These are phyloP conservation scores for Vicia faba DNA, from an alignment of 306 rosid genomes.

Conservation along the genomic window DNA sequence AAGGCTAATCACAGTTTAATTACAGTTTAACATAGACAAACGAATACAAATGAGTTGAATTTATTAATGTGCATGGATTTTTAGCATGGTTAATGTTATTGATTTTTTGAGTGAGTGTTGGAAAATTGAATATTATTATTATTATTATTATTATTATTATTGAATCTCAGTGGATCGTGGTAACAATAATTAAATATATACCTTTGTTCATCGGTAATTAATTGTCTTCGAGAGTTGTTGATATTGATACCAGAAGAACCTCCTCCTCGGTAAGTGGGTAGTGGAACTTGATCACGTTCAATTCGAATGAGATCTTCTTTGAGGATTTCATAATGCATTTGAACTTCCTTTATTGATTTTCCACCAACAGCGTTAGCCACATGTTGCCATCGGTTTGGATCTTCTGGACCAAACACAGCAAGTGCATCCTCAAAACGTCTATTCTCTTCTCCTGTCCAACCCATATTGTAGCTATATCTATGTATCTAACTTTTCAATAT, in stretches of 20 bases:
- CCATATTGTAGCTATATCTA: conserved; percentile 12
- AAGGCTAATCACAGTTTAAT: too few species aligned
- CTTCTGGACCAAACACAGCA: conserved; percentile 76
- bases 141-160: too few species aligned
- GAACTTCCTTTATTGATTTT: conserved; percentile 71
- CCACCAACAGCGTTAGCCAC: conserved; percentile 91
- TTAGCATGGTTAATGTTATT: too few species aligned
- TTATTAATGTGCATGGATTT: too few species aligned
- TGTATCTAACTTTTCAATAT: neutral
- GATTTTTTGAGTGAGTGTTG: too few species aligned
- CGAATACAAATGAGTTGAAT: too few species aligned
- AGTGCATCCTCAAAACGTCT: conserved; percentile 84
- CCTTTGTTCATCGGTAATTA: conserved; percentile 55
- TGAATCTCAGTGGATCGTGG: too few species aligned
- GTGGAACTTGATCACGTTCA: conserved; percentile 71
- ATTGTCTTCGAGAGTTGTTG: conserved; percentile 27
- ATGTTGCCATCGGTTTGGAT: conserved; percentile 82
- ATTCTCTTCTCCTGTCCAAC: conserved; percentile 86
- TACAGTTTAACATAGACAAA: too few species aligned
- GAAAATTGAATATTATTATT: too few species aligned
- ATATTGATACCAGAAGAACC: conserved; percentile 33
- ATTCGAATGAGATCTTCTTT: conserved; percentile 73
- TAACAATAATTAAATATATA: conserved; percentile 13
- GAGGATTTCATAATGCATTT: conserved; percentile 75
- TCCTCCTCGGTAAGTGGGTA: conserved; percentile 61